These are phyloP conservation scores for Cutaneotrichosporon sp. DNA, from an alignment of 1,284 basidiomycete genomes.

Conservation along the genomic window DNA sequence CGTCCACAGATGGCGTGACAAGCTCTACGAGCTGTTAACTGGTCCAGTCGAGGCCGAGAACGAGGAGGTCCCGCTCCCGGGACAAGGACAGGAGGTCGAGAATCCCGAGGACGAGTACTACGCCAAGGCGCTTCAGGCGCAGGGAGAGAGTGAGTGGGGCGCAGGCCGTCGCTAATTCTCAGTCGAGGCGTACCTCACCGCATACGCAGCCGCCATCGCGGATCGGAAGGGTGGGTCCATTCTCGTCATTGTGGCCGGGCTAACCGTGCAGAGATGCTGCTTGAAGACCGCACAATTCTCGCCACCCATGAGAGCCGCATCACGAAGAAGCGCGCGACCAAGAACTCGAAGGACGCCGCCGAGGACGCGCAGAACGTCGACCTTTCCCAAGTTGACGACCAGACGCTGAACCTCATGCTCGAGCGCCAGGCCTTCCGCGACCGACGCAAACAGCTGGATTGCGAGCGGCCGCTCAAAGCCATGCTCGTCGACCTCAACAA, in stretches of 20 bases:
- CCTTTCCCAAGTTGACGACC: conserved; percentile 33
- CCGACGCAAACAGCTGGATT: conserved; percentile 34
- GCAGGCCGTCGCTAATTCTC: conserved; percentile 13
- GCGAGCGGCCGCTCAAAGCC: conserved; percentile 45
- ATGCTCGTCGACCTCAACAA: conserved; percentile 40
- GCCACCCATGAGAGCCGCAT: conserved; percentile 34
- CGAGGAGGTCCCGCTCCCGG: conserved; percentile 22
- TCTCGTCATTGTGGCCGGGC: not conserved
- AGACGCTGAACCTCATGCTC: conserved; percentile 32
- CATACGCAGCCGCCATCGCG: conserved; percentile 46
- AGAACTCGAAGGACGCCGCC: conserved; percentile 33
- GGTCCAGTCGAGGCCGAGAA: conserved; percentile 39
- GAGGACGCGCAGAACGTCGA: conserved; percentile 20
- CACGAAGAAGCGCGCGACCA: conserved; percentile 40
- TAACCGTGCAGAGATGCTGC: conserved; percentile 39
- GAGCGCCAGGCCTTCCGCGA: conserved; percentile 43
- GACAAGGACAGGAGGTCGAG: conserved; percentile 33
- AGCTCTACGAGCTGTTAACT: conserved; percentile 40
- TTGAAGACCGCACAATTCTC: conserved; percentile 43
- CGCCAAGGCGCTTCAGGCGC: conserved; percentile 45
- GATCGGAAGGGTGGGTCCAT: conserved; percentile 43
- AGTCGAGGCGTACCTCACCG: conserved; percentile 49
- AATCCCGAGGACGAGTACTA: conserved; percentile 51
- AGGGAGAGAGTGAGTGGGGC: conserved; percentile 42
- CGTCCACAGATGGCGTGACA: conserved; percentile 44